Conservation (phyloP, 805 yeast species). For the Wickerhamomyces strasburgensis region DNA sequence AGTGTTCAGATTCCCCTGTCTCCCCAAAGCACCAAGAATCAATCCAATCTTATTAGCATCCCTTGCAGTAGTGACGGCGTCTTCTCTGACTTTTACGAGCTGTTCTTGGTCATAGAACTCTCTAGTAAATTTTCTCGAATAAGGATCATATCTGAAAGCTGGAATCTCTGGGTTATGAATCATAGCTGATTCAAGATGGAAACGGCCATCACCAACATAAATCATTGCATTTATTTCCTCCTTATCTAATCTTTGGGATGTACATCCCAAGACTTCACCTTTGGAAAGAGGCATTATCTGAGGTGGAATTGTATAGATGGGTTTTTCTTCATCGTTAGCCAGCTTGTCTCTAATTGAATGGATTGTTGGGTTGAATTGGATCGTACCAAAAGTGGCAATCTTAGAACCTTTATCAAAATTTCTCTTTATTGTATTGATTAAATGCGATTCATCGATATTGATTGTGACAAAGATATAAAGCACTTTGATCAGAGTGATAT, state of each 20-base stretch:
- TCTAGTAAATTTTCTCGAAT: slow-evolving; percentile 82
- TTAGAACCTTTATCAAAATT: slow-evolving; percentile 63
- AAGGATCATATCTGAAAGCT: slow-evolving; percentile 94
- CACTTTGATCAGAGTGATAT: slow-evolving; percentile 84
- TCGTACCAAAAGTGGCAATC: slow-evolving; percentile 88
- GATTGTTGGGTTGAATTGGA: slow-evolving; percentile 92
- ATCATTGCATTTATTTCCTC: slow-evolving; percentile 72
- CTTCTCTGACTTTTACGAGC: slow-evolving; percentile 65
- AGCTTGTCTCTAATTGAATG: slow-evolving; percentile 68
- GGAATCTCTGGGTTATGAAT: slow-evolving; percentile 92
- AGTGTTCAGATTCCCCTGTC: slow-evolving; percentile 88
- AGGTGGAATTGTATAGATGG: slow-evolving; percentile 70
- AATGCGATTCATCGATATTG: slow-evolving; percentile 76
- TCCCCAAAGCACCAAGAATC: slow-evolving; percentile 87
- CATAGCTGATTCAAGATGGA: slow-evolving; percentile 94
- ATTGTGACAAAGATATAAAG: slow-evolving; percentile 95
- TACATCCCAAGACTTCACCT: slow-evolving; percentile 96
- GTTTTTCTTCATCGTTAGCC: slow-evolving; percentile 39
- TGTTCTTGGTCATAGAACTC: slow-evolving; percentile 87
- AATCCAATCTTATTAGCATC: slow-evolving; percentile 69
- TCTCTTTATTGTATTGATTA: slow-evolving; percentile 66
- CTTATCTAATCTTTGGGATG: slow-evolving; percentile 74
- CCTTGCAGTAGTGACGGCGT: slow-evolving; percentile 64
- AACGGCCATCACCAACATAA: slow-evolving; percentile 93
- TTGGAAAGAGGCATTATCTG: slow-evolving; percentile 89